Conservation (phyloP, 257 asterid genomes). For the Solanum virginianum region DNA sequence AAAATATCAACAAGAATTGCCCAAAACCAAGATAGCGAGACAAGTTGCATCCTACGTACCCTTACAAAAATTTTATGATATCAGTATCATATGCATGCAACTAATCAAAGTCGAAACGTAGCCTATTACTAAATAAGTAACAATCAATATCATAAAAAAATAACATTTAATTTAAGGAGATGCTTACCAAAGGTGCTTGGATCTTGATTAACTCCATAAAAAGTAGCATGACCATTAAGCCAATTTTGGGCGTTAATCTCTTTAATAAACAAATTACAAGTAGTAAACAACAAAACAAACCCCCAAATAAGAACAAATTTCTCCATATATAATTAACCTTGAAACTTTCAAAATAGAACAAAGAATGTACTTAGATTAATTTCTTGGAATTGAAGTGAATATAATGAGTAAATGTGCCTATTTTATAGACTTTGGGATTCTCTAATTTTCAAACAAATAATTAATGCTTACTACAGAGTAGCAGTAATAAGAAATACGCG, state of each 20-base stretch:
- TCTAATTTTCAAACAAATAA: not conserved
- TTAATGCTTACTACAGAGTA: not conserved
- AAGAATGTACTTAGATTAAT: not conserved
- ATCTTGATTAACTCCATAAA: slow-evolving; percentile 50
- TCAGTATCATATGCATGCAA: not conserved
- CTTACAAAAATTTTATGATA: not conserved
- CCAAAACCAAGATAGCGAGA: not conserved
- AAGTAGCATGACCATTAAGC: slow-evolving; percentile 52
- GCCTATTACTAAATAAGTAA: no score
- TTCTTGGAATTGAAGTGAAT: not conserved
- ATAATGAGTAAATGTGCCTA: not conserved
- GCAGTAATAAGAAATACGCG: slow-evolving; percentile 14
- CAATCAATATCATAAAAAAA: no score
- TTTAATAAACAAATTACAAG: slow-evolving; percentile 8
- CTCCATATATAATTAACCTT: not conserved
- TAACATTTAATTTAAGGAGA: no score
- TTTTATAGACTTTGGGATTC: slow-evolving; percentile 13
- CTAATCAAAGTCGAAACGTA: no score
- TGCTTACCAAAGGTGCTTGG: slow-evolving; percentile 51
- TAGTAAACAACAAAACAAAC: slow-evolving; percentile 1
- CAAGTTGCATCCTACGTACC: not conserved
- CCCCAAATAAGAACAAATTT: not conserved
- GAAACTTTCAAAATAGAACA: not conserved
- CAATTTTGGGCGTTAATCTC: slow-evolving; percentile 27
- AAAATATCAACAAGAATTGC: not conserved